A percentile compares a stretch with the other conserved stretches of the same genome.
These are phyloP conservation scores for Lichenothelia convexa DNA, from an alignment of 495 filamentous ascomycete genomes.

Conservation along the genomic window DNA sequence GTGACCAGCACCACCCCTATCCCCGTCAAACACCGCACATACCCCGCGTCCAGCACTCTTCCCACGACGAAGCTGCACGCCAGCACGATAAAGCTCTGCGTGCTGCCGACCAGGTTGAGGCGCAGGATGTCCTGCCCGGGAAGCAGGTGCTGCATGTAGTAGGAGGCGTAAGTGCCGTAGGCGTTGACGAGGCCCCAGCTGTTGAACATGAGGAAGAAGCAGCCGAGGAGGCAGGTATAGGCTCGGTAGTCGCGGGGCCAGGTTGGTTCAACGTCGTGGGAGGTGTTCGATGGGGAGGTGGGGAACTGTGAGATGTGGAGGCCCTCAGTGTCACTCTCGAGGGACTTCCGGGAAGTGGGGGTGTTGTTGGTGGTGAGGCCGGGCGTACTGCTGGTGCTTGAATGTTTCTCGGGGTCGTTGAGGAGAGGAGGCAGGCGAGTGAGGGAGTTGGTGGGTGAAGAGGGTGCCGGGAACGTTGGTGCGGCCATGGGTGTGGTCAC, in stretches of 20 bases:
- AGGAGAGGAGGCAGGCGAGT: too few relatives aligned
- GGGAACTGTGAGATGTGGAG: neutral
- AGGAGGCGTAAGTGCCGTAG: constrained; percentile 25
- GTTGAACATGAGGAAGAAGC: constrained; percentile 29
- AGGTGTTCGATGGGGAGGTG: too few relatives aligned
- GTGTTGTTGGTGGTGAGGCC: neutral
- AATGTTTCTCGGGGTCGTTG: too few relatives aligned
- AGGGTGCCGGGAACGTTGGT: too few relatives aligned
- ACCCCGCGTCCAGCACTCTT: constrained; percentile 23
- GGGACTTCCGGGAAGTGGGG: neutral
- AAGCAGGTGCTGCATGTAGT: constrained; percentile 21
- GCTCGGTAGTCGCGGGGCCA: constrained; percentile 24
- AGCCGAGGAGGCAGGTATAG: constrained; percentile 20
- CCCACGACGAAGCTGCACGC: constrained; percentile 20
- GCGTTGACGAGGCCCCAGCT: constrained; percentile 25
- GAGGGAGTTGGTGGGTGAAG: too few relatives aligned
- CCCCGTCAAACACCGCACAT: constrained; percentile 14
- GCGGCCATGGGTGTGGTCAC: too few relatives aligned
- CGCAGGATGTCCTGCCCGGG: constrained; percentile 12
- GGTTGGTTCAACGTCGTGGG: constrained; percentile 9
- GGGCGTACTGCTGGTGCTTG: neutral
- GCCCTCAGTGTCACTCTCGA: neutral
- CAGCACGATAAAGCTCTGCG: constrained; percentile 22
- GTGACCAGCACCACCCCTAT: constrained; percentile 18
- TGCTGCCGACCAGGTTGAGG: constrained; percentile 23